Base-by-base conservation (phyloP, 2,329 filamentous ascomycete species). In the Penicillium sp. region DNA sequence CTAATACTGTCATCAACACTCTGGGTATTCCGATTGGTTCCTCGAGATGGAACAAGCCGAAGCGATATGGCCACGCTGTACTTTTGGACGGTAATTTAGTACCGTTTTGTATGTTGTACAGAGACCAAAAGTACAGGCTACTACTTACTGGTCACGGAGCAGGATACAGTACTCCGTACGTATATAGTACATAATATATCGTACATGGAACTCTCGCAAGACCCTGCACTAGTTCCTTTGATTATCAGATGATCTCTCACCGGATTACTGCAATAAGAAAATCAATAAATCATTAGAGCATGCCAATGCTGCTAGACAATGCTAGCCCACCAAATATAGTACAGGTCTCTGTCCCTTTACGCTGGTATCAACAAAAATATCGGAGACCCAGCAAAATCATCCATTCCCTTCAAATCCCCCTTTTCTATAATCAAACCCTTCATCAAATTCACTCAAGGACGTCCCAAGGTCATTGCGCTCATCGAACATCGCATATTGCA, bases 1-100 rank as follows among this genome's bases (percentile, higher is more conserved):
- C 31, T n/a, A 34, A 26, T 13, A 6, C 5, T 38, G 63, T 66
- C 48, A 66, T 56, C 64, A 58, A 13, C 51, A 63, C 66, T 70
- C n/a, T 47, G 1, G 8, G 1, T 4, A 5, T 37, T 46, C 20
- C 61, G 22, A 68, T 71, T 72, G 65, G 70, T 22, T 24, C 0
- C 16, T 32, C 32, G 16, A 7, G 6, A n/a, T 43, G 29, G 42
- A 48, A 32, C 18, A 16, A 31, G 31, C 45, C 55, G 52, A 50
- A 53, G 34, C 34, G 34, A 53, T 52, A 32, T 52, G 52, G 53
- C 55, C 55, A 61, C 56, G 55, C 50, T 56, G 61, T 58, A 53
- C 46, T 59, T 50, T 50, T n/a, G 16, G 5, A 39, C 18, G 10
- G 37, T 38, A 26, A n/a, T 37, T 9, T 16, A 16, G 18, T 34